These are phyloP conservation scores for Arthroderma sp. DNA, from an alignment of 2,329 filamentous ascomycete species.

Conservation along the genomic window DNA sequence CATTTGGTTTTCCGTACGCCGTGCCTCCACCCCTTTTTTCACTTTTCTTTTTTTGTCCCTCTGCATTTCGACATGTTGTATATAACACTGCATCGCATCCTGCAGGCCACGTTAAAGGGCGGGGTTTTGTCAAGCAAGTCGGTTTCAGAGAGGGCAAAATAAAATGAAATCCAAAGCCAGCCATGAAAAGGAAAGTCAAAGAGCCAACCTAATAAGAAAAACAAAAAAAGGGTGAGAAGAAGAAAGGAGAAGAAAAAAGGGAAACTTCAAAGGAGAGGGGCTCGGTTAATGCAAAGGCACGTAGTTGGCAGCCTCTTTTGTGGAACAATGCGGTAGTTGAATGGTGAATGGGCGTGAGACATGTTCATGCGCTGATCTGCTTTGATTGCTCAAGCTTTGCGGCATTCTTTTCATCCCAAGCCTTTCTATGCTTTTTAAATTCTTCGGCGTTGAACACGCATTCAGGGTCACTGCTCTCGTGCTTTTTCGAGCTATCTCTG, in stretches of 20 bases:
- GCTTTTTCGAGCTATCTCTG: slow-evolving; percentile 17
- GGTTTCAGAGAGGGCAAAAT: no score
- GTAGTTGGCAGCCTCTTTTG: no score
- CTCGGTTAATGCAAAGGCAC: no score
- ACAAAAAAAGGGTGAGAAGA: not conserved
- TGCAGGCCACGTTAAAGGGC: no score
- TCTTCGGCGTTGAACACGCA: slow-evolving; percentile 38
- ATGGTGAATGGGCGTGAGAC: not conserved
- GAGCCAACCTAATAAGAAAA: not conserved
- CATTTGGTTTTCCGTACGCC: no score
- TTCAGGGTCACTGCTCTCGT: slow-evolving; percentile 21
- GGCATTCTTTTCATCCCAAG: slow-evolving; percentile 33
- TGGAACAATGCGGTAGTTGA: not conserved
- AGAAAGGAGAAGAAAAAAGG: not conserved
- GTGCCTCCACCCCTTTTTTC: no score
- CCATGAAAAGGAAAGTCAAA: not conserved
- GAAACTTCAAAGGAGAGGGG: not conserved
- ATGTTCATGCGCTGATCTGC: slow-evolving; percentile 4
- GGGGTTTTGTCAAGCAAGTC: no score
- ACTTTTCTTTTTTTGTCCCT: no score
- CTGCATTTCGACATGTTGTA: no score
- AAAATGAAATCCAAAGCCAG: not conserved
- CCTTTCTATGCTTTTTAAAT: slow-evolving; percentile 34
- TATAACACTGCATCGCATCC: no score
- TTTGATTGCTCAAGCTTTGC: slow-evolving; percentile 14